phyloP scores from a whole-genome alignment of 2,329 filamentous ascomycete genomes.

The Venturia aucupariae region DNA sequence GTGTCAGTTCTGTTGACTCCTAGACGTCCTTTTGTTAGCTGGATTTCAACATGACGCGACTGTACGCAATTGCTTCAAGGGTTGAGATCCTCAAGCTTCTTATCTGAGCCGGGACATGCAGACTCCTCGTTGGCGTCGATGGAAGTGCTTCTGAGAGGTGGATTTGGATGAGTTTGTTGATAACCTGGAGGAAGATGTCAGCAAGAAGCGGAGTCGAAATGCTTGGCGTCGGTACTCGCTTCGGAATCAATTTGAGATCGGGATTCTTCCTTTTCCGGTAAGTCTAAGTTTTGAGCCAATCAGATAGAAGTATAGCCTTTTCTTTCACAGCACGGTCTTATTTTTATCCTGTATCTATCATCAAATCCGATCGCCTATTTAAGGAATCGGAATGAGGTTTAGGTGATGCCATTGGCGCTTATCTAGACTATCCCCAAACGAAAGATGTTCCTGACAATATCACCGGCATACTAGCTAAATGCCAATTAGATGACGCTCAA shows the following conservation, averaged over 20 bases:
- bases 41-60: not conserved
- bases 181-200: not conserved
- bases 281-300: not conserved
- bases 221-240: not conserved
- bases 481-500: no score
- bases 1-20: not conserved
- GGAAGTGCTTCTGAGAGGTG: not conserved
- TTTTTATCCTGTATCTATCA: not conserved
- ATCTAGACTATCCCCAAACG: not conserved
- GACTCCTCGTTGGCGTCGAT: not conserved
- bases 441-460: no score
- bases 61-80: not conserved
- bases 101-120: not conserved
- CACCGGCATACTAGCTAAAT: no score
- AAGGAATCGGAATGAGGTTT: not conserved
- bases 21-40: not conserved
- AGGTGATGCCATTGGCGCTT: not conserved
- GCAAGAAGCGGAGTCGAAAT: not conserved
- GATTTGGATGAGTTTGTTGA: not conserved
- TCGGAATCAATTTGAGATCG: not conserved
- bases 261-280: not conserved
- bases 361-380: not conserved
- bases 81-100: not conserved
- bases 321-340: not conserved
- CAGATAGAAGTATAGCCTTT: not conserved